These are phyloP conservation scores for Acanthamoeba castellanii DNA, from an alignment of 208 protist species.

Conservation along the genomic window DNA sequence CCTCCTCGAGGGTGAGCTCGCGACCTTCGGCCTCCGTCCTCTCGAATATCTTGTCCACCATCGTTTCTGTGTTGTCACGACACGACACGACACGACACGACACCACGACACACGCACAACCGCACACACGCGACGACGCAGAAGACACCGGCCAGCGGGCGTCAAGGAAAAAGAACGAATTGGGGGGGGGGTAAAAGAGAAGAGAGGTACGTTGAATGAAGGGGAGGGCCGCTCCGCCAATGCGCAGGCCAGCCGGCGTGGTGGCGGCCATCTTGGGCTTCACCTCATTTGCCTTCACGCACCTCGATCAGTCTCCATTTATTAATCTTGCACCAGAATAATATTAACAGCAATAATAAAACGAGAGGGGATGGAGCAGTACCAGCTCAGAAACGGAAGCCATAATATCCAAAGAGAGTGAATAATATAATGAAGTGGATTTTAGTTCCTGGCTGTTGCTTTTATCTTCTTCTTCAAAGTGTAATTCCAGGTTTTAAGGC, in stretches of 20 bases:
- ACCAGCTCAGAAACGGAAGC: slow-evolving; percentile 14
- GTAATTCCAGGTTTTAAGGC: too few species aligned
- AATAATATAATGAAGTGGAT: too few species aligned
- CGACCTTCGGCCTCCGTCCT: neutral
- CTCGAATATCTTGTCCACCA: slow-evolving; percentile 47
- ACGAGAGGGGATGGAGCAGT: too few species aligned
- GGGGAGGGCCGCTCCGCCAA: neutral
- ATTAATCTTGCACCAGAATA: neutral
- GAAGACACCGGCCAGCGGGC: too few species aligned
- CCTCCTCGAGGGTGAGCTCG: slow-evolving; percentile 22
- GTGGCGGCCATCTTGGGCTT: slow-evolving; percentile 45
- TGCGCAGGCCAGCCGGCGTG: slow-evolving; percentile 18
- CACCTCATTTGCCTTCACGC: slow-evolving; percentile 37
- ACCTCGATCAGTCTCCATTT: too few species aligned
- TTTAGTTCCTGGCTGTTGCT: too few species aligned
- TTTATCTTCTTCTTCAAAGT: too few species aligned
- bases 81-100: too few species aligned
- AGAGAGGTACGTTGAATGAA: neutral
- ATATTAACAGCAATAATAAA: too few species aligned
- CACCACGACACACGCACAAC: too few species aligned
- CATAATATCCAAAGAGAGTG: too few species aligned
- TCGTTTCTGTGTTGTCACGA: neutral
- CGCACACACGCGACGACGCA: too few species aligned
- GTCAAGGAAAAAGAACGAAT: neutral
- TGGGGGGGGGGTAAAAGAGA: neutral